phyloP scores from a whole-genome alignment of 2,329 filamentous ascomycete genomes.

The Alternaria incomplexa region DNA sequence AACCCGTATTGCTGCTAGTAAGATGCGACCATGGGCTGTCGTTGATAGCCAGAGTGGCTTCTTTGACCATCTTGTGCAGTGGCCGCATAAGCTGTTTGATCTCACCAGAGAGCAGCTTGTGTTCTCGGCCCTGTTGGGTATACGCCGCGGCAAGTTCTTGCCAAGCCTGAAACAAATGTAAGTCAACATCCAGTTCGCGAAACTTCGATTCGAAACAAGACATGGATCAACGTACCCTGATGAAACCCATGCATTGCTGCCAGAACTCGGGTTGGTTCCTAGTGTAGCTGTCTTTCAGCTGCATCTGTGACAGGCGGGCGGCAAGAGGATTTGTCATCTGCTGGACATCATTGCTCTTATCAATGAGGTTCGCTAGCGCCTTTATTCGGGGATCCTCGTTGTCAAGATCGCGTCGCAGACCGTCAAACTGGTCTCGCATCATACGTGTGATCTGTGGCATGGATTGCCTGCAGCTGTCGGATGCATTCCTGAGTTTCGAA shows the following conservation, averaged over 20 bases:
- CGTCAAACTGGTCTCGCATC: slow-evolving; percentile 38
- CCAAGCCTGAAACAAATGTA: slow-evolving; percentile 62
- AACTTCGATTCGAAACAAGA: slow-evolving; percentile 6
- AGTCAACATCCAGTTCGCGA: slow-evolving; percentile 33
- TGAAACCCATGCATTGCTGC: slow-evolving; percentile 76
- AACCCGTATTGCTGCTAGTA: slow-evolving; percentile 41
- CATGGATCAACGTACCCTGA: slow-evolving; percentile 54
- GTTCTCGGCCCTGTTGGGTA: slow-evolving; percentile 44
- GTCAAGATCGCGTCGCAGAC: slow-evolving; percentile 39
- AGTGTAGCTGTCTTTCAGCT: slow-evolving; percentile 81
- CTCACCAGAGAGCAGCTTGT: slow-evolving; percentile 64
- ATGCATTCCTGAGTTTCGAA: slow-evolving; percentile 73
- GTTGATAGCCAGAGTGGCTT: slow-evolving; percentile 76
- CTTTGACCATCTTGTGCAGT: slow-evolving; percentile 81
- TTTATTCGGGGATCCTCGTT: slow-evolving; percentile 43
- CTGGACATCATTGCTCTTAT: slow-evolving; percentile 72
- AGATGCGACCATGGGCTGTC: slow-evolving; percentile 68
- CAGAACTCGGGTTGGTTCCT: slow-evolving; percentile 69
- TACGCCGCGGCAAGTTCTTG: slow-evolving; percentile 63
- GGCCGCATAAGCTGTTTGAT: slow-evolving; percentile 77
- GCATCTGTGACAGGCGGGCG: slow-evolving; percentile 75
- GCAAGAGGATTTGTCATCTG: slow-evolving; percentile 77
- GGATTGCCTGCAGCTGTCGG: slow-evolving; percentile 73
- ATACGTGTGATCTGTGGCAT: slow-evolving; percentile 61
- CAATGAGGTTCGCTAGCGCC: slow-evolving; percentile 65